Conservation (phyloP, 1,284 basidiomycete species). For the Spongiforma sp. region DNA sequence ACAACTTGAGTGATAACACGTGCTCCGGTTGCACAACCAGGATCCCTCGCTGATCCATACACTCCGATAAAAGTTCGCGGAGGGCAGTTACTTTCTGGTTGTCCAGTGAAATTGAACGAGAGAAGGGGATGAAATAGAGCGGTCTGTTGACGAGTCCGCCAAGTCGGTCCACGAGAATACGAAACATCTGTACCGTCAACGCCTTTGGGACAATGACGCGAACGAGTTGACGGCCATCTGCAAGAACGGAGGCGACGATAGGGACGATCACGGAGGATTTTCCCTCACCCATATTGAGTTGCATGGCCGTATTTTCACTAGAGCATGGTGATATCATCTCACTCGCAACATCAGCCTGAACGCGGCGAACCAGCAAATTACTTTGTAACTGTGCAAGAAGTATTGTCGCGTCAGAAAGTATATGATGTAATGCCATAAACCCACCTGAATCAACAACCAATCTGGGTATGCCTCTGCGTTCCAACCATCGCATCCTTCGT, state of each 20-base stretch:
- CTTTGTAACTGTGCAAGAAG: constrained; percentile 44
- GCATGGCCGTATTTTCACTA: constrained; percentile 44
- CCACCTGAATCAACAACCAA: constrained; percentile 56
- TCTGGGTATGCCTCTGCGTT: constrained; percentile 33
- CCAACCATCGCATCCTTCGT: constrained; percentile 23
- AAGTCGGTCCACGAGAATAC: constrained; percentile 49
- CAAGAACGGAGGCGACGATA: constrained; percentile 44
- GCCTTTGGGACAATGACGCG: constrained; percentile 40
- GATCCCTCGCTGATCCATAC: constrained; percentile 46
- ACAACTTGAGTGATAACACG: constrained; percentile 53
- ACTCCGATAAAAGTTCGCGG: constrained; percentile 41
- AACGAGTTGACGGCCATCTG: constrained; percentile 45
- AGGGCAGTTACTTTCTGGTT: constrained; percentile 22
- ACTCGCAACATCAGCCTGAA: constrained; percentile 47
- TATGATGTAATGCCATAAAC: not conserved
- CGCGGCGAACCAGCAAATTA: constrained; percentile 44
- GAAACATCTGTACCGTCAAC: constrained; percentile 48
- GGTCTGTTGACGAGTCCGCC: constrained; percentile 50
- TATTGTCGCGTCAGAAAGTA: not conserved
- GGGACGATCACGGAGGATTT: constrained; percentile 61
- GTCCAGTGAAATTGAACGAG: constrained; percentile 41
- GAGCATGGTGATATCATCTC: constrained; percentile 53
- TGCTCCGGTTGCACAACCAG: constrained; percentile 59
- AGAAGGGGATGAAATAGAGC: constrained; percentile 55
- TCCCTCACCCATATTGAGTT: constrained; percentile 66